These are phyloP conservation scores for Kuraishia capsulata DNA, from an alignment of 805 yeast genomes.

Conservation along the genomic window DNA sequence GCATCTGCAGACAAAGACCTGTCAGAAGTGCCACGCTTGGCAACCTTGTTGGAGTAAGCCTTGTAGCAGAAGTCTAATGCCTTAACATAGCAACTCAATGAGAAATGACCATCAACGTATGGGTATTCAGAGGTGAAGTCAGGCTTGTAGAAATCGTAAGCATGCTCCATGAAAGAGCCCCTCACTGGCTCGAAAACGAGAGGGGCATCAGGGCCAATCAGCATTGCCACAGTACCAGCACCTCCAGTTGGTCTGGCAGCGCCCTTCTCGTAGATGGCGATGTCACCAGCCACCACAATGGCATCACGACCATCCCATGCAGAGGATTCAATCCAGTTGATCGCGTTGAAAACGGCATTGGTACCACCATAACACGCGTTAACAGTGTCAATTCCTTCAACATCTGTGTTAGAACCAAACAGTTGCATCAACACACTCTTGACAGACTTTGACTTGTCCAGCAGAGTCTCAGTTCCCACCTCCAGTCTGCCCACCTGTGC, in stretches of 20 bases:
- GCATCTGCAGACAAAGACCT: slow-evolving; percentile 37
- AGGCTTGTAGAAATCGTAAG: slow-evolving; percentile 97
- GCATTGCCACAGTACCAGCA: slow-evolving; percentile 91
- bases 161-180: slow-evolving; percentile 94
- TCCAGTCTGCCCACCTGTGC: slow-evolving; percentile 84
- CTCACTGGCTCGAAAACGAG: slow-evolving; percentile 81
- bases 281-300: slow-evolving; percentile 94
- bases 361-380: slow-evolving; percentile 99
- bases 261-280: slow-evolving; percentile 95
- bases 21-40: slow-evolving; percentile 36
- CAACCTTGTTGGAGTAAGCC: slow-evolving; percentile 70
- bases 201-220: slow-evolving; percentile 97
- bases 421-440: slow-evolving; percentile 94
- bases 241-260: slow-evolving; percentile 99
- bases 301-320: slow-evolving; percentile 99
- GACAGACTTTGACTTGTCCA: slow-evolving; percentile 95
- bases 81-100: slow-evolving; percentile 86
- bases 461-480: slow-evolving; percentile 95
- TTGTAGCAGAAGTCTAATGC: slow-evolving; percentile 86
- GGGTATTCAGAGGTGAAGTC: slow-evolving; percentile 96
- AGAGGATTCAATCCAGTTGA: slow-evolving; percentile 93
- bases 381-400: slow-evolving; percentile 92
- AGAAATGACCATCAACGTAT: slow-evolving; percentile 94
- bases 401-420: slow-evolving; percentile 77
- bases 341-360: slow-evolving; percentile 82